A percentile compares a stretch with the other conserved stretches of the same genome.
phyloP scores from a whole-genome alignment of 2,329 filamentous ascomycete species.

The Diaporthe ampelina region DNA sequence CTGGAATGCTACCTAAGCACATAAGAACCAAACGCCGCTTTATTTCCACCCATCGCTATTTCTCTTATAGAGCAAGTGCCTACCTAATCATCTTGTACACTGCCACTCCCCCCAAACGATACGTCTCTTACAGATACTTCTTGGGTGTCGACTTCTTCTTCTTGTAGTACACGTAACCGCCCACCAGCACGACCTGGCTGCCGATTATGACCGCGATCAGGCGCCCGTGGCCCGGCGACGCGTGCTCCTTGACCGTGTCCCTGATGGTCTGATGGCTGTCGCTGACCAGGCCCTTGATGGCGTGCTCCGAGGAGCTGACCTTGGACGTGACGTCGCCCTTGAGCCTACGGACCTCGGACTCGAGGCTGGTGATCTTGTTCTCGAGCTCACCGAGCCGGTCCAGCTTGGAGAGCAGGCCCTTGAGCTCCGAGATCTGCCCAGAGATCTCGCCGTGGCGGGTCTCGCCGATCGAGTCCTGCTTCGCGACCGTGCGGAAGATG shows the following conservation, averaged over 20 bases:
- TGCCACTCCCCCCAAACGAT: neutral
- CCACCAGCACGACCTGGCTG: slow-evolving; percentile 79
- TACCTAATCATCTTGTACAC: neutral
- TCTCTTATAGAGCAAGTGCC: slow-evolving; percentile 2
- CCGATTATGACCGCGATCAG: slow-evolving; percentile 80
- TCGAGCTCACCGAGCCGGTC: slow-evolving; percentile 60
- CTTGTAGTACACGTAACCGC: slow-evolving; percentile 84
- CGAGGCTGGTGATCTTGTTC: slow-evolving; percentile 64
- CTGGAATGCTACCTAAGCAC: slow-evolving; percentile 39
- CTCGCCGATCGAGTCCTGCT: slow-evolving; percentile 65
- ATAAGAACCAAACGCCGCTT: slow-evolving; percentile 36
- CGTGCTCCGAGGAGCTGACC: slow-evolving; percentile 64
- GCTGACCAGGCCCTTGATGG: slow-evolving; percentile 65
- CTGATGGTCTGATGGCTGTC: slow-evolving; percentile 62
- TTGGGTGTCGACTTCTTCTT: slow-evolving; percentile 84
- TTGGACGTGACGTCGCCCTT: slow-evolving; percentile 67
- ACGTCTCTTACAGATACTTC: slow-evolving; percentile 81
- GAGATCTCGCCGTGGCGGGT: slow-evolving; percentile 69
- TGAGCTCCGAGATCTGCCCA: slow-evolving; percentile 61
- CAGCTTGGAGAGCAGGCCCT: slow-evolving; percentile 58
- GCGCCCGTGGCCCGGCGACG: slow-evolving; percentile 63
- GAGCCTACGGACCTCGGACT: slow-evolving; percentile 71
- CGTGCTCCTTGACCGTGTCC: slow-evolving; percentile 61
- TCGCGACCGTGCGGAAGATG: slow-evolving; percentile 70
- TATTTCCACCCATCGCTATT: slow-evolving; percentile 31